phyloP scores from a whole-genome alignment of 75 land plant genomes.

The Larix kaempferi region DNA sequence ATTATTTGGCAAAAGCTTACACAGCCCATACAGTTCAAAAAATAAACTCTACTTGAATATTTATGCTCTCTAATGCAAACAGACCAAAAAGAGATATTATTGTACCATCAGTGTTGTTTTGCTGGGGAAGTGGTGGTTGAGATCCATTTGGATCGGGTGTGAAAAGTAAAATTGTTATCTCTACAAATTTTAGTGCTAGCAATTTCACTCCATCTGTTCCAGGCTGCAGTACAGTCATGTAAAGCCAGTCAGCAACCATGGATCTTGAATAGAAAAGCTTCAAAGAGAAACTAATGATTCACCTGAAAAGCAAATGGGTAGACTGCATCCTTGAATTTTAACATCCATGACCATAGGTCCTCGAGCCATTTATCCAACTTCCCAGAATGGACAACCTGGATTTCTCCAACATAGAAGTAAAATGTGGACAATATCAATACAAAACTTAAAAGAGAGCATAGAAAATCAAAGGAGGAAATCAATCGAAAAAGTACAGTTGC shows the following conservation, averaged over 20 bases:
- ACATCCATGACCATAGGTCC: slow-evolving; percentile 78
- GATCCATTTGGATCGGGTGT: slow-evolving; percentile 69
- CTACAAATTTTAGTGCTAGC: slow-evolving; percentile 86
- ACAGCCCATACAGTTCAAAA: neutral
- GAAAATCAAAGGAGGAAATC: no score
- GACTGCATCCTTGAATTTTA: slow-evolving; percentile 74
- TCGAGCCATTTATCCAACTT: slow-evolving; percentile 67
- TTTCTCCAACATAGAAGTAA: no score
- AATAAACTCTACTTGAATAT: neutral
- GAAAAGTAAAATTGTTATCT: slow-evolving; percentile 65
- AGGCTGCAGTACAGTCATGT: slow-evolving; percentile 41
- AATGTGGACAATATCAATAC: no score
- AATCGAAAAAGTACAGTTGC: no score
- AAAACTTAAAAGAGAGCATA: no score
- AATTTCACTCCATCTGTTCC: slow-evolving; percentile 65
- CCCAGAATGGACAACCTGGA: slow-evolving; percentile 58
- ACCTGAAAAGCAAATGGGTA: slow-evolving; percentile 63
- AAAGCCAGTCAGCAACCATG: neutral
- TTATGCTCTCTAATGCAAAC: neutral
- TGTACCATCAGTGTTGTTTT: slow-evolving; percentile 59
- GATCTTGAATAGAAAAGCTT: no score
- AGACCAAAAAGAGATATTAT: neutral
- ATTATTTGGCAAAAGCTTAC: neutral
- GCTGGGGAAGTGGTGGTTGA: slow-evolving; percentile 26
- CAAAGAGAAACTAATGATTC: neutral